Base-by-base conservation (phyloP, 192 early-diverging fungal species). In the Obelidium mucronatum region DNA sequence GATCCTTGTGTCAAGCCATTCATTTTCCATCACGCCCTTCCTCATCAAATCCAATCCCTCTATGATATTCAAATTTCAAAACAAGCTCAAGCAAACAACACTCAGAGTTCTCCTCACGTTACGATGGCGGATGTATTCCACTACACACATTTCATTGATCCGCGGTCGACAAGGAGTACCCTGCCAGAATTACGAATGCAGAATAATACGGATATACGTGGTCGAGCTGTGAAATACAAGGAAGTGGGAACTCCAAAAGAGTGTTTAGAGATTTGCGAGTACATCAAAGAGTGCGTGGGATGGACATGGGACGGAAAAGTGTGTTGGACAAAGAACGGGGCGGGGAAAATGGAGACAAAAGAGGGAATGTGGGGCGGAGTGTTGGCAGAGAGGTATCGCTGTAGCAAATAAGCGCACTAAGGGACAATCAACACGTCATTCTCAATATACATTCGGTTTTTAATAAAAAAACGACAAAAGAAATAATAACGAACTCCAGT, bases 11-110 rank as follows among this genome's bases (percentile, higher is more conserved):
- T 35, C 22, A 64, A 48, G 22, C 84, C 84, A 4, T 37, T 66
- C 35, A 75, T 78, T 2, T 85, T 85, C 72, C 84, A 85, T 72
- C 79, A 82, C 58, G 40, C 86, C 26, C 55, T 62, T 36, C 44
- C 73, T 6, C 26, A 48, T 13, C 73, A 76, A 24, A 77, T 84
- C 31, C 80, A 82, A 51, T 51, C 40, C 26, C 67, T 84, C 3
- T 75, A 79, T 44, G 77, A 75, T 3, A 37, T 61, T 53, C 65
- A 79, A 59, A 22, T n/a, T n/a, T n/a, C n/a, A n/a, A n/a, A n/a
- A n/a, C n/a, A n/a, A 1, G 55, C 51, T 51, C 30, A 13, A 0
- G 35, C 51, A 34, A 36, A 15, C 11, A 66, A 40, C 19, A n/a
- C n/a, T n/a, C n/a, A n/a, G n/a, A n/a, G n/a, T n/a, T n/a, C n/a